phyloP scores from a whole-genome alignment of 1,284 basidiomycete genomes.

The Tilletia walkeri region DNA sequence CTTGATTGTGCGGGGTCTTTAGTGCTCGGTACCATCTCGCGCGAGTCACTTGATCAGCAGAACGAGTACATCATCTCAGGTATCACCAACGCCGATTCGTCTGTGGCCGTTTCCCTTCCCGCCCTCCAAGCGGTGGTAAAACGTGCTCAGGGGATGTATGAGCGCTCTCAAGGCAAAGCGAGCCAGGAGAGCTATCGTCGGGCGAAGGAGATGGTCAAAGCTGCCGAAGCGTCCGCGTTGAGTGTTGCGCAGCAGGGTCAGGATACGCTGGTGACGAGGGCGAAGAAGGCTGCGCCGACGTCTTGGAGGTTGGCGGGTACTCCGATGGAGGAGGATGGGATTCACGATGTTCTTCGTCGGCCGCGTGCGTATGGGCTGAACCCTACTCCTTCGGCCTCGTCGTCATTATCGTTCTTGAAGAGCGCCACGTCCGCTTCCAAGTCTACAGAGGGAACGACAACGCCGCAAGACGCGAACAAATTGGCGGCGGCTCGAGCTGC shows the following conservation, averaged over 20 bases:
- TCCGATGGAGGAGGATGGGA: conserved; percentile 66
- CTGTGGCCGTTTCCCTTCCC: conserved; percentile 65
- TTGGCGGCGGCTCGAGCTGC: conserved; percentile 64
- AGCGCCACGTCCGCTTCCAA: not conserved
- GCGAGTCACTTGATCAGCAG: conserved; percentile 64
- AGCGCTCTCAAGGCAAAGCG: conserved; percentile 86
- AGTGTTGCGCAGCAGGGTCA: conserved; percentile 22
- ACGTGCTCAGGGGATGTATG: conserved; percentile 89
- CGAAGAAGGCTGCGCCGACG: conserved; percentile 13
- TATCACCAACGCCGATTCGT: conserved; percentile 57
- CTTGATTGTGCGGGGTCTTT: conserved; percentile 40
- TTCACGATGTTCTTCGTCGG: conserved; percentile 65
- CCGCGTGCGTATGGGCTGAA: conserved; percentile 39
- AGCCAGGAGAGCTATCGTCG: conserved; percentile 79
- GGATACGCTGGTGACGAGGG: not conserved
- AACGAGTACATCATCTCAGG: conserved; percentile 75
- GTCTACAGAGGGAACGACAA: not conserved
- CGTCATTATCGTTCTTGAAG: no score
- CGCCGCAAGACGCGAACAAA: conserved; percentile 46
- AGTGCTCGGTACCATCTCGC: conserved; percentile 75
- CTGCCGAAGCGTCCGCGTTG: conserved; percentile 40
- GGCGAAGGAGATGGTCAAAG: conserved; percentile 79
- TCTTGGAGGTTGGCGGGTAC: conserved; percentile 66
- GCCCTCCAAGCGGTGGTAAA: conserved; percentile 81
- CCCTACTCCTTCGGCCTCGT: not conserved